Conservation (phyloP, 495 filamentous ascomycete genomes). For the Tuber magnatum region DNA sequence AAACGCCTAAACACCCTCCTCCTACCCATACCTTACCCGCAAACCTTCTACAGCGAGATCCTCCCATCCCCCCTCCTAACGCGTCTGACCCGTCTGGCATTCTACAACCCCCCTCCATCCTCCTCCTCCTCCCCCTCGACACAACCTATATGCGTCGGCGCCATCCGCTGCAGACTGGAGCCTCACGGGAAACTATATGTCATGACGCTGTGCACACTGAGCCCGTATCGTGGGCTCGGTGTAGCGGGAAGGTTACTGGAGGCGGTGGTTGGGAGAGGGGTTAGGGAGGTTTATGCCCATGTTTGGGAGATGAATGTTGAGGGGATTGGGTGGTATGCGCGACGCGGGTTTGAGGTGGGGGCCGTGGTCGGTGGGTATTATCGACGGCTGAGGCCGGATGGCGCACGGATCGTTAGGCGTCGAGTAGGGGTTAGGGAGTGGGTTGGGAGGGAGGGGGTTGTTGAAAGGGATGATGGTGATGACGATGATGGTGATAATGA, state of each 20-base stretch:
- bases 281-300: constrained; percentile 62
- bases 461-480: neutral
- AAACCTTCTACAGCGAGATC: constrained; percentile 73
- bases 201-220: constrained; percentile 72
- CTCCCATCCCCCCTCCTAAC: constrained; percentile 59
- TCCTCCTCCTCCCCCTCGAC: constrained; percentile 37
- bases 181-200: constrained; percentile 62
- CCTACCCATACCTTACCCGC: constrained; percentile 80
- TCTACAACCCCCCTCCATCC: constrained; percentile 53
- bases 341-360: constrained; percentile 64
- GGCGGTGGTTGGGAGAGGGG: constrained; percentile 38
- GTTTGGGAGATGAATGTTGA: constrained; percentile 91
- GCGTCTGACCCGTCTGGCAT: constrained; percentile 69
- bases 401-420: constrained; percentile 66
- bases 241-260: constrained; percentile 63
- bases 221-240: constrained; percentile 71
- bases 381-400: constrained; percentile 68
- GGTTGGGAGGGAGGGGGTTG: neutral
- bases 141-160: constrained; percentile 56
- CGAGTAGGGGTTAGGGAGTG: constrained; percentile 23
- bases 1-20: constrained; percentile 75
- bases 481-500: neutral
- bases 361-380: constrained; percentile 69
- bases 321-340: constrained; percentile 74
- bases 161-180: constrained; percentile 76